These are phyloP conservation scores for Fraxinus xanthoxyloides DNA, from an alignment of 305 asterid species.

Conservation along the genomic window DNA sequence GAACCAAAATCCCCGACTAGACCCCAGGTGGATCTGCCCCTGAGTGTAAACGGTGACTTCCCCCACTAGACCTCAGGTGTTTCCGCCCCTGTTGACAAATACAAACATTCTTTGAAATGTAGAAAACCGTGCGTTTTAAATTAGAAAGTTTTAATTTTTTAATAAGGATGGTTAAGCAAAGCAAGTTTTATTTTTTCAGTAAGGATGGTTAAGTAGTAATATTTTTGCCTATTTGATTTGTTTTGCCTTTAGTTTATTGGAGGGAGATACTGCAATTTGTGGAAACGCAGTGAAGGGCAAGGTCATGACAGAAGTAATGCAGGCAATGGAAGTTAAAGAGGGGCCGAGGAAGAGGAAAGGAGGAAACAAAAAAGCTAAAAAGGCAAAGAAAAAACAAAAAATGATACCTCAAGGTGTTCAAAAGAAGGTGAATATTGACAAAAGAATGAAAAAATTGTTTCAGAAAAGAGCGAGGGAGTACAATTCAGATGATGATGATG, in stretches of 20 bases:
- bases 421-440: conserved; percentile 44
- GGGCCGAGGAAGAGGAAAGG: conserved; percentile 34
- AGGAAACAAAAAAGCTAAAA: conserved; percentile 46
- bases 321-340: conserved; percentile 24
- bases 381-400: conserved; percentile 46
- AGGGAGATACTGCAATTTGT: neutral
- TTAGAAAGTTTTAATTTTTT: too few species aligned
- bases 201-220: neutral
- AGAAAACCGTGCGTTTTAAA: too few species aligned
- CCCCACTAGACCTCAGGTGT: too few species aligned
- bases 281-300: neutral
- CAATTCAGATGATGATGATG: conserved; percentile 66
- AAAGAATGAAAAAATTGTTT: conserved; percentile 50
- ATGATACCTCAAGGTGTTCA: conserved; percentile 35
- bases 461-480: conserved; percentile 76
- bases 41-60: too few species aligned
- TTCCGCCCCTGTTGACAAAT: too few species aligned
- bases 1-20: too few species aligned
- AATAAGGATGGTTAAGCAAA: neutral
- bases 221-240: neutral
- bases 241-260: neutral
- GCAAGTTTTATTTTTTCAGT: neutral
- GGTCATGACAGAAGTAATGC: conserved; percentile 34
- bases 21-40: too few species aligned
- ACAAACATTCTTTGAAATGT: too few species aligned